A percentile compares a stretch with the other conserved stretches of the same genome.
Conservation (phyloP, 495 filamentous ascomycete genomes). For the Hypoxylon intermedium region DNA sequence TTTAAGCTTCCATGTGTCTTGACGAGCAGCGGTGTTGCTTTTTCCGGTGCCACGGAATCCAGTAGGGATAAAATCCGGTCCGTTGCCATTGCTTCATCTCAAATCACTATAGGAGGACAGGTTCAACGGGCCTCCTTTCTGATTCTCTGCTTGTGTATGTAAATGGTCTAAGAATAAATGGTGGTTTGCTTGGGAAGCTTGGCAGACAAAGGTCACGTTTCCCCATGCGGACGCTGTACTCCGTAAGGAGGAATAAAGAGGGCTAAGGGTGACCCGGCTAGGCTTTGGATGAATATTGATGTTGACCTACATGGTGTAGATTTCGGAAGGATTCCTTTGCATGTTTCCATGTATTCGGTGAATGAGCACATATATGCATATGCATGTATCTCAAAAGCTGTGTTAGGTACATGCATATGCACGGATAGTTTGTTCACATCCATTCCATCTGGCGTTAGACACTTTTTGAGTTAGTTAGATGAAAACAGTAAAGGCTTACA, state of each 20-base stretch:
- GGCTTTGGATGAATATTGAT: neutral
- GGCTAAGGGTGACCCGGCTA: neutral
- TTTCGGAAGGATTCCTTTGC: constrained; percentile 1
- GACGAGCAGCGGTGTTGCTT: neutral
- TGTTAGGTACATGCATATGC: no score
- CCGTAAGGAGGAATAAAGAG: constrained; percentile 1
- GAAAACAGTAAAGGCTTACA: no score
- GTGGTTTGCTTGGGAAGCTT: neutral
- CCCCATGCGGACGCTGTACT: constrained; percentile 10
- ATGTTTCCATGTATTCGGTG: neutral
- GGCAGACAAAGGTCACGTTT: constrained; percentile 8
- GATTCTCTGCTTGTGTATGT: no score
- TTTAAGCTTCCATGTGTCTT: constrained; percentile 10
- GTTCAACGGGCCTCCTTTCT: no score
- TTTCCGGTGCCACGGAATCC: constrained; percentile 10
- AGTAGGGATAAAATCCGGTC: no score
- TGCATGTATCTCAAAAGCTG: neutral
- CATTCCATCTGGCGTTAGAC: no score
- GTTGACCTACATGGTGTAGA: constrained; percentile 2
- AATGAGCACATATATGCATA: neutral
- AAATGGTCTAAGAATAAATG: no score
- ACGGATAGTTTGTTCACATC: no score
- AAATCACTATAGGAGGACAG: constrained; percentile 1
- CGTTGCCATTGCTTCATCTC: neutral
- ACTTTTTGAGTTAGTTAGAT: no score